Evolutionary conservation across 2,329 filamentous ascomycete species (phyloP).

Genomic region (Xylaria sp.): DNA sequence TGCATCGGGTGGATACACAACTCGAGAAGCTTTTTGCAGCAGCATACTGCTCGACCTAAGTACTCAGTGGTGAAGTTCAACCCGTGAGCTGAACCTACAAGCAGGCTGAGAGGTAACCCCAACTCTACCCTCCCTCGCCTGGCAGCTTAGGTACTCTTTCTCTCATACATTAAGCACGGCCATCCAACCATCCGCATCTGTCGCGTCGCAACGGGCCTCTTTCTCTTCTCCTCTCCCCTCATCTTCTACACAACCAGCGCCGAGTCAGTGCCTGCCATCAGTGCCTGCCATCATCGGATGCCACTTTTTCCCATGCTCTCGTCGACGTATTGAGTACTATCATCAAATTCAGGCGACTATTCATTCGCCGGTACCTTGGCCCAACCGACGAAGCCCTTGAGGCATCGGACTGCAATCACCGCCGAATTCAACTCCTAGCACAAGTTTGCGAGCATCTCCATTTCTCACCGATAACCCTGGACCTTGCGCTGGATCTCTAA

Average conservation of each 20-base stretch:
- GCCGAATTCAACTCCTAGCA: background rate
- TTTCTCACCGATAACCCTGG: constrained; percentile 24
- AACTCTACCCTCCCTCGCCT: constrained; percentile 18
- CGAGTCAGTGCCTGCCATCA: background rate
- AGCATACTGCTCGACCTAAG: background rate
- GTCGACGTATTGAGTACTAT: constrained; percentile 13
- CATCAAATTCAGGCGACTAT: background rate
- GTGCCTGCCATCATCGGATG: constrained; percentile 2
- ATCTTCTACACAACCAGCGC: constrained; percentile 8
- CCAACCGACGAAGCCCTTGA: constrained; percentile 5
- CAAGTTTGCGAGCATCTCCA: constrained; percentile 10
- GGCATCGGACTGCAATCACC: constrained; percentile 9
- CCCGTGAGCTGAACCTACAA: constrained; percentile 19
- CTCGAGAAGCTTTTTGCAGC: constrained; percentile 1
- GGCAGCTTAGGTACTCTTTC: background rate
- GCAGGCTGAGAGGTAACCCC: constrained; percentile 35
- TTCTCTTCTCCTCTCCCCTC: constrained; percentile 27
- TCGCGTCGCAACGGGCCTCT: constrained; percentile 35
- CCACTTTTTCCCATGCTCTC: constrained; percentile 10
- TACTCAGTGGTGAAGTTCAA: too few relatives aligned
- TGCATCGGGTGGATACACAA: constrained; percentile 8
- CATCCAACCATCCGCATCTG: constrained; percentile 38
- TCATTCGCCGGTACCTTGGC: background rate
- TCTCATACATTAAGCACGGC: constrained; percentile 31
- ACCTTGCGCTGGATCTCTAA: constrained; percentile 10